Conservation (phyloP, 805 yeast species). For the Kazachstania martiniae region DNA sequence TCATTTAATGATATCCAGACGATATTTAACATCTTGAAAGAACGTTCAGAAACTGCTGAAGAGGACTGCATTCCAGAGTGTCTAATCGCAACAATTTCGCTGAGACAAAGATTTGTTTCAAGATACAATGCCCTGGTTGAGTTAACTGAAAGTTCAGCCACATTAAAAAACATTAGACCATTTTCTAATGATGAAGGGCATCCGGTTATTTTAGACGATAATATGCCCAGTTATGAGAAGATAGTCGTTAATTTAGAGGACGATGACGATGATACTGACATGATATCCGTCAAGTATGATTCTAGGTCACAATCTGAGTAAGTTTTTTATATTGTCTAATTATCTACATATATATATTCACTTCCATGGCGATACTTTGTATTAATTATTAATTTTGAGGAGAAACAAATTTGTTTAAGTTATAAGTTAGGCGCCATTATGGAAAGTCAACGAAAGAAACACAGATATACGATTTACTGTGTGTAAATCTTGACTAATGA, state of each 20-base stretch:
- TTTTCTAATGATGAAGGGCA: slow-evolving; percentile 24
- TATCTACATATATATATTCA: too few relatives aligned
- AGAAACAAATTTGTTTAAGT: too few relatives aligned
- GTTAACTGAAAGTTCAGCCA: slow-evolving; percentile 24
- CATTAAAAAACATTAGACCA: slow-evolving; percentile 20
- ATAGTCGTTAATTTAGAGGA: slow-evolving; percentile 17
- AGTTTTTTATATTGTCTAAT: too few relatives aligned
- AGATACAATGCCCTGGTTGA: slow-evolving; percentile 28
- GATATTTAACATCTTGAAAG: slow-evolving; percentile 20
- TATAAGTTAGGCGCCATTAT: too few relatives aligned
- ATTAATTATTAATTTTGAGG: too few relatives aligned
- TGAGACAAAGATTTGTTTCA: slow-evolving; percentile 24
- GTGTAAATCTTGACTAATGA: too few relatives aligned
- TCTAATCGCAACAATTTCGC: slow-evolving; percentile 11
- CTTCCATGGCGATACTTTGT: too few relatives aligned
- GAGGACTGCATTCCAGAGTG: slow-evolving; percentile 15
- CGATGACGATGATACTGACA: slow-evolving; percentile 2
- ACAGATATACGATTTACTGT: too few relatives aligned
- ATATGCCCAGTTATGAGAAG: slow-evolving; percentile 17
- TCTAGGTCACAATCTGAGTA: too few relatives aligned
- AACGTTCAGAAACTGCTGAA: slow-evolving; percentile 14
- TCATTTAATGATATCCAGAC: slow-evolving; percentile 24
- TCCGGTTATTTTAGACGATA: slow-evolving; percentile 26
- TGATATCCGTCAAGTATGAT: too few relatives aligned
- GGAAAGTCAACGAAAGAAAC: too few relatives aligned